phyloP scores from a whole-genome alignment of 2,329 filamentous ascomycete species.

The Cladobotryum protrusum region DNA sequence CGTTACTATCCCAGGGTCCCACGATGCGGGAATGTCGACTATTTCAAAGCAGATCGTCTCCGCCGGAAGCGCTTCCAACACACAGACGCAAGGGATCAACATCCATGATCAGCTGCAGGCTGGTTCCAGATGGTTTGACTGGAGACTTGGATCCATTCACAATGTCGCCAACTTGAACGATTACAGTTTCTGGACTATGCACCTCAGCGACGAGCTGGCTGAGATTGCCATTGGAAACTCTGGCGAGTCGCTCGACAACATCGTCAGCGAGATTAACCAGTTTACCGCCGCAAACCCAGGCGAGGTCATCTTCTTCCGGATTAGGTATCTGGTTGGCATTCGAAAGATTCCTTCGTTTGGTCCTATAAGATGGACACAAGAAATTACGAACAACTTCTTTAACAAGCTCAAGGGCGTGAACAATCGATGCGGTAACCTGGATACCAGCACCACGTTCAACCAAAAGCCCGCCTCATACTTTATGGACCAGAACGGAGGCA shows the following conservation, averaged over 20 bases:
- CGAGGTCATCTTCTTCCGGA: slow-evolving; percentile 40
- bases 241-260: slow-evolving; percentile 37
- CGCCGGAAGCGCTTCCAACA: slow-evolving; percentile 34
- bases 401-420: slow-evolving; percentile 34
- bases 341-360: slow-evolving; percentile 26
- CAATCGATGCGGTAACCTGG: slow-evolving; percentile 31
- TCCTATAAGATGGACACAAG: slow-evolving; percentile 29
- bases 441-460: slow-evolving; percentile 18
- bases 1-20: slow-evolving; percentile 42
- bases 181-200: slow-evolving; percentile 34
- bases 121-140: slow-evolving; percentile 42
- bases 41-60: slow-evolving; percentile 30
- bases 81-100: slow-evolving; percentile 38
- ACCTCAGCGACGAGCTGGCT: slow-evolving; percentile 31
- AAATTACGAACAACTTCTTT: slow-evolving; percentile 38
- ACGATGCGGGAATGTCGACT: slow-evolving; percentile 43
- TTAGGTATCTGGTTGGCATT: slow-evolving; percentile 36
- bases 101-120: slow-evolving; percentile 39
- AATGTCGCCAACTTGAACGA: slow-evolving; percentile 8
- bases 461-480: slow-evolving; percentile 22
- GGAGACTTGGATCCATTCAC: slow-evolving; percentile 33
- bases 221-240: slow-evolving; percentile 37
- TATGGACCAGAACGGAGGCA: slow-evolving; percentile 27
- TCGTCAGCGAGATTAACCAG: slow-evolving; percentile 38
- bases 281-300: slow-evolving; percentile 38